Evolutionary conservation across 2,329 filamentous ascomycete species (phyloP).

Genomic region (Sarocladium brachiariae): DNA sequence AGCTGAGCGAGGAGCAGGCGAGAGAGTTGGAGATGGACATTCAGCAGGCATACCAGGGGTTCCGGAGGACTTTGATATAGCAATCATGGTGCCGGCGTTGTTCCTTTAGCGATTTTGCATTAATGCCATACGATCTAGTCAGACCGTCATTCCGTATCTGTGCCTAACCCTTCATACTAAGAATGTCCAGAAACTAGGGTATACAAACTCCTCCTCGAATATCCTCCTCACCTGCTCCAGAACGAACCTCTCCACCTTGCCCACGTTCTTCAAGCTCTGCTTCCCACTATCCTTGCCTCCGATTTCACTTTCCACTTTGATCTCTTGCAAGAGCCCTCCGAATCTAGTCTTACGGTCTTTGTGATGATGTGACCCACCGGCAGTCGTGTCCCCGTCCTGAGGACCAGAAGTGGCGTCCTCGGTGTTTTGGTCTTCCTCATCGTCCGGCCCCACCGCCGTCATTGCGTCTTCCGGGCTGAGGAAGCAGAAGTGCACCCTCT

Average conservation of each 20-base stretch:
- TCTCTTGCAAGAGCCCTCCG: slow-evolving; percentile 81
- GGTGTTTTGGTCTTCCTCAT: slow-evolving; percentile 23
- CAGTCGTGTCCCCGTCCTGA: slow-evolving; percentile 18
- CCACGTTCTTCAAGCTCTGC: slow-evolving; percentile 95
- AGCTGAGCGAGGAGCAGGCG: slow-evolving; percentile 79
- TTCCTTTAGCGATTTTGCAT: not conserved
- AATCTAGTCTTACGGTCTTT: slow-evolving; percentile 32
- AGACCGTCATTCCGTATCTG: too few relatives aligned
- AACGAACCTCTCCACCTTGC: slow-evolving; percentile 96
- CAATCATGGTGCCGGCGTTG: not conserved
- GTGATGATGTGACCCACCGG: slow-evolving; percentile 15
- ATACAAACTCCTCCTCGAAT: slow-evolving; percentile 98
- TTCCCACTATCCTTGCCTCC: slow-evolving; percentile 85
- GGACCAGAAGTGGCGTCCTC: slow-evolving; percentile 17
- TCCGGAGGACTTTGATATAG: slow-evolving; percentile 69
- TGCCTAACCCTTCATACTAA: too few relatives aligned
- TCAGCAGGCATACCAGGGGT: slow-evolving; percentile 88
- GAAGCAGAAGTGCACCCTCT: slow-evolving; percentile 88
- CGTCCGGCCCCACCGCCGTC: slow-evolving; percentile 54
- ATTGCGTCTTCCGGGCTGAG: slow-evolving; percentile 85
- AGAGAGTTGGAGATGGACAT: slow-evolving; percentile 89
- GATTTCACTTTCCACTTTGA: slow-evolving; percentile 95
- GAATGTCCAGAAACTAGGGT: slow-evolving; percentile 98
- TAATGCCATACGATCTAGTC: too few relatives aligned
- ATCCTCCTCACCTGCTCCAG: slow-evolving; percentile 93